Evolutionary conservation across 257 asterid species (phyloP).

Genomic region (Solanum paucissectum): DNA sequence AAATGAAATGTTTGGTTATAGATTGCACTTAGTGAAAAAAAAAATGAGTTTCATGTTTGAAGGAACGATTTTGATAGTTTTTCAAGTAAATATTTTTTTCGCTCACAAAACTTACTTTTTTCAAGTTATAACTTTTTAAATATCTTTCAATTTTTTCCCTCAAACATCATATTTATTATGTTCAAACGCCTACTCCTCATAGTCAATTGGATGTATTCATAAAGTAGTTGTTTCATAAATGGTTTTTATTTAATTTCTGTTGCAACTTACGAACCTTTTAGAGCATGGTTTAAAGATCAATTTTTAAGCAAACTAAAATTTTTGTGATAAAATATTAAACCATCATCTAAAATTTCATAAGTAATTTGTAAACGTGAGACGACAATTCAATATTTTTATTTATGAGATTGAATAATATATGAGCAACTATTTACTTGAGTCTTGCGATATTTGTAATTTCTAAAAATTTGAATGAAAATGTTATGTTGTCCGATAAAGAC

Average conservation of each 20-base stretch:
- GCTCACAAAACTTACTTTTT: neutral
- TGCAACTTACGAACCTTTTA: neutral
- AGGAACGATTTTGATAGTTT: too few species aligned
- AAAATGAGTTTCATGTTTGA: too few species aligned
- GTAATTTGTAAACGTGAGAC: neutral
- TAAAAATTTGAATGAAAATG: slow-evolving; percentile 4
- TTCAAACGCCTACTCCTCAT: too few species aligned
- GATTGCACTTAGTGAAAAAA: neutral
- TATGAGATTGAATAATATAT: too few species aligned
- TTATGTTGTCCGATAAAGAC: neutral
- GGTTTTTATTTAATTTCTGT: too few species aligned
- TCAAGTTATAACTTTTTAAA: neutral
- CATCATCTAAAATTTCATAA: too few species aligned
- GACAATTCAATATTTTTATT: neutral
- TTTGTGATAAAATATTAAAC: fast-evolving
- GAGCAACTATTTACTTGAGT: neutral
- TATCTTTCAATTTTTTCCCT: neutral
- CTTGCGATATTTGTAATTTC: too few species aligned
- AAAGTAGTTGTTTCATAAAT: fast-evolving
- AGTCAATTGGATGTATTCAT: fast-evolving
- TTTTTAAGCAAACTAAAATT: neutral
- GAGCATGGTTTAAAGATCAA: neutral
- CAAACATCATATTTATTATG: too few species aligned
- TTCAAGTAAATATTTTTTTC: neutral
- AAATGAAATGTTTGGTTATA: neutral